These are phyloP conservation scores for Saccharomyces kudriavzevii DNA, from an alignment of 805 yeast species.

Conservation along the genomic window DNA sequence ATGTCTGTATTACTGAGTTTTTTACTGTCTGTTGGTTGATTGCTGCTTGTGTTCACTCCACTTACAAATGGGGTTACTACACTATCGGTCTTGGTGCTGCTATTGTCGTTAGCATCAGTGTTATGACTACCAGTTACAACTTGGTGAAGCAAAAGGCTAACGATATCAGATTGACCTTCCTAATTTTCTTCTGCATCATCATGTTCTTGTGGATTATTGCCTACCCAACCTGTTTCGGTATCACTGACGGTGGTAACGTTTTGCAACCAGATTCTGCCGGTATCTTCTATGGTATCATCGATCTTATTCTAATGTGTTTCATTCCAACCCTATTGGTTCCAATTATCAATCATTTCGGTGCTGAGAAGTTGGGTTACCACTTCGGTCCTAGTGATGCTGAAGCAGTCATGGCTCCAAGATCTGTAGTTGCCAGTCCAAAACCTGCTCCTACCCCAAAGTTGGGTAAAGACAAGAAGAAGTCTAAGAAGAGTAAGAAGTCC, in stretches of 20 bases:
- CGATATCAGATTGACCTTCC: conserved; percentile 21
- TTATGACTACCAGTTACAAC: conserved; percentile 24
- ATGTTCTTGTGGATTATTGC: conserved; percentile 40
- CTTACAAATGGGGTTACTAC: conserved; percentile 47
- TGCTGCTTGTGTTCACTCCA: conserved; percentile 37
- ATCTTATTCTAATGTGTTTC: conserved; percentile 37
- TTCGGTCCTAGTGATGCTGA: conserved; percentile 3
- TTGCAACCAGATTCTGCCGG: conserved; percentile 52
- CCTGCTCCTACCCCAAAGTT: conserved; percentile 4
- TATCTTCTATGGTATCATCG: conserved; percentile 53
- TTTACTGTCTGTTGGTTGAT: conserved; percentile 39
- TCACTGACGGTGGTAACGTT: conserved; percentile 54
- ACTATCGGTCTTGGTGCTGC: conserved; percentile 31
- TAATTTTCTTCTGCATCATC: conserved; percentile 13
- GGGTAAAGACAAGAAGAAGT: conserved; percentile 1
- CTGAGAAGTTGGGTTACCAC: conserved; percentile 17
- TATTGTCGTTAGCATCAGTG: conserved; percentile 14
- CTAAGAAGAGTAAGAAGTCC: conserved; percentile 6
- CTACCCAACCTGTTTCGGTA: conserved; percentile 23
- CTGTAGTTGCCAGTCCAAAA: conserved; percentile 11
- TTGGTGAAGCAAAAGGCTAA: conserved; percentile 14
- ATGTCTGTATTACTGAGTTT: conserved; percentile 33
- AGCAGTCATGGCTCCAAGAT: conserved; percentile 6
- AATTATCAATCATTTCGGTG: conserved; percentile 17
- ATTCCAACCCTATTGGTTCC: conserved; percentile 21